phyloP scores from a whole-genome alignment of 305 asterid species.

The Plantago coronopus region DNA sequence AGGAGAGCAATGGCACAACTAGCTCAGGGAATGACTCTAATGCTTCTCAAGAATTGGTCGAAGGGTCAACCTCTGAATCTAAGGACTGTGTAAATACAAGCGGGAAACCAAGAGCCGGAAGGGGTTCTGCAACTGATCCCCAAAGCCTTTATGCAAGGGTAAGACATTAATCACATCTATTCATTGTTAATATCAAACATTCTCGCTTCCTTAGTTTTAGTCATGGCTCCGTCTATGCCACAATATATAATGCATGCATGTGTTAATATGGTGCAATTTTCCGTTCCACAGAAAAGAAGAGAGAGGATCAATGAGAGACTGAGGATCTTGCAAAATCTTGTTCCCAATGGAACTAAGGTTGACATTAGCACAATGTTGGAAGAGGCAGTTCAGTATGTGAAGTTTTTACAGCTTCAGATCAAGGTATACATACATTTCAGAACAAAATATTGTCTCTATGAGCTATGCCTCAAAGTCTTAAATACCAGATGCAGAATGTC shows the following conservation, averaged over 20 bases:
- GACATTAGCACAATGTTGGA: conserved; percentile 94
- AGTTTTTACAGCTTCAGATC: conserved; percentile 84
- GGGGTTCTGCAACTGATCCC: conserved; percentile 87
- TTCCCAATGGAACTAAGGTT: conserved; percentile 92
- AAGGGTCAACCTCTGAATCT: conserved; percentile 23
- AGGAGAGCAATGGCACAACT: conserved; percentile 38
- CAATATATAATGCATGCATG: too few species aligned
- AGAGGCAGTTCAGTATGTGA: conserved; percentile 86
- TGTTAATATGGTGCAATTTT: neutral
- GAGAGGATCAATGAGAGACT: conserved; percentile 82
- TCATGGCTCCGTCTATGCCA: too few species aligned
- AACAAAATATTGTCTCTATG: neutral
- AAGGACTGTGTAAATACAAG: conserved; percentile 33
- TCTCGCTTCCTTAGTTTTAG: too few species aligned
- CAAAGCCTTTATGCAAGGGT: conserved; percentile 96
- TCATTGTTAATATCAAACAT: neutral
- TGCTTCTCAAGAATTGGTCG: conserved; percentile 41
- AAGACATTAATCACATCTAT: conserved; percentile 3
- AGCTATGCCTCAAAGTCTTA: neutral
- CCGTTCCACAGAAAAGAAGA: conserved; percentile 65
- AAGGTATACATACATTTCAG: conserved; percentile 40
- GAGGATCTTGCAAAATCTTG: conserved; percentile 83
- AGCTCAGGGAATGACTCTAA: conserved; percentile 59
- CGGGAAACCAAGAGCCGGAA: conserved; percentile 44
- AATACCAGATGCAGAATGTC: too few species aligned